Conservation (phyloP, 768 basidiomycete genomes). For the Mycena capillaripes region DNA sequence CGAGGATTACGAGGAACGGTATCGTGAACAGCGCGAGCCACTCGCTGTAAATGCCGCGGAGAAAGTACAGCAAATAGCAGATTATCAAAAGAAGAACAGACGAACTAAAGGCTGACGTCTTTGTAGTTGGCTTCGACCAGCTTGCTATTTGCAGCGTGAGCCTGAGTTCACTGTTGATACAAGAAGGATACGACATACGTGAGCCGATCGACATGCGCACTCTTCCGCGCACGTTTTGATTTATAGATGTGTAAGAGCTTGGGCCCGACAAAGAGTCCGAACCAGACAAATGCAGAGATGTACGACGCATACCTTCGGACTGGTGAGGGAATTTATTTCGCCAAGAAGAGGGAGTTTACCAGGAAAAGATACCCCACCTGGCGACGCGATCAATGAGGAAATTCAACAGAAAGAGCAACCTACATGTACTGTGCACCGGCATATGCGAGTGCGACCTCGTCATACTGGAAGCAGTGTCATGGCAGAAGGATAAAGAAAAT, state of each 20-base stretch:
- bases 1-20: conserved; percentile 6
- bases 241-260: background rate
- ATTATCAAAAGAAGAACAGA: background rate
- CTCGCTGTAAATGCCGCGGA: background rate
- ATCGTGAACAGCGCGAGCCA: background rate
- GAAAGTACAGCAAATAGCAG: background rate
- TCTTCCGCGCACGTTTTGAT: background rate
- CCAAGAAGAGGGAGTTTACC: too few species aligned
- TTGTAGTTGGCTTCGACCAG: too few species aligned
- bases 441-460: background rate
- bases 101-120: too few species aligned
- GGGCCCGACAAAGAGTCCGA: conserved; percentile 13
- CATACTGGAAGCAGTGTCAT: background rate
- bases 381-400: background rate
- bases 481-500: background rate
- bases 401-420: background rate
- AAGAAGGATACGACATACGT: background rate
- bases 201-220: background rate
- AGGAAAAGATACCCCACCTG: too few species aligned
- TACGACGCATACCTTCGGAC: conserved; percentile 20
- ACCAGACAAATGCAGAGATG: conserved; percentile 23
- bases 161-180: background rate
- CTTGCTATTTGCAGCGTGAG: too few species aligned
- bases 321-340: too few species aligned
- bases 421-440: conserved; percentile 6